A percentile compares a stretch with the other conserved stretches of the same genome.
These are phyloP conservation scores for Trebouxia gelatinosa DNA, from an alignment of 163 green algal genomes.

Conservation along the genomic window DNA sequence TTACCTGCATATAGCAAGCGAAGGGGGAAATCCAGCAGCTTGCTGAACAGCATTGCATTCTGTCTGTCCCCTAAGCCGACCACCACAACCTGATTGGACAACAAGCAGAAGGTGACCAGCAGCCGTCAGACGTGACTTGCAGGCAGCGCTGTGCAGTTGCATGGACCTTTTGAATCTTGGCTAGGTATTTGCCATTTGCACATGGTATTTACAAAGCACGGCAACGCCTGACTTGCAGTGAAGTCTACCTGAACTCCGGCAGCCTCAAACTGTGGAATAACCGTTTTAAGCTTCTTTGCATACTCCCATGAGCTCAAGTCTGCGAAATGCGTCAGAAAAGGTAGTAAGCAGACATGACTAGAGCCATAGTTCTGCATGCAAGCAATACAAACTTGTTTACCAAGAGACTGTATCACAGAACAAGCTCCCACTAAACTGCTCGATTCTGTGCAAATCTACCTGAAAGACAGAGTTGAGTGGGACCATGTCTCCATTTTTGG, in stretches of 20 bases:
- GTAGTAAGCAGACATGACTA: constrained; percentile 44
- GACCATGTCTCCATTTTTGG: constrained; percentile 24
- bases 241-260: constrained; percentile 32
- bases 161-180: too few relatives aligned
- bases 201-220: too few relatives aligned
- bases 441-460: neutral
- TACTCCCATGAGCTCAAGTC: constrained; percentile 83
- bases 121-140: too few relatives aligned
- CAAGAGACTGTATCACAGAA: neutral
- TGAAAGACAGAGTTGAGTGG: constrained; percentile 17
- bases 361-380: constrained; percentile 13
- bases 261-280: constrained; percentile 46
- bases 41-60: constrained; percentile 64
- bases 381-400: neutral
- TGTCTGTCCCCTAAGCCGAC: constrained; percentile 54
- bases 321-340: constrained; percentile 81
- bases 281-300: constrained; percentile 72
- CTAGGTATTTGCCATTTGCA: too few relatives aligned
- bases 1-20: constrained; percentile 67
- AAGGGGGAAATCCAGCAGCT: constrained; percentile 63
- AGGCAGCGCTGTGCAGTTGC: too few relatives aligned
- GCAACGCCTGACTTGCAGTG: neutral
- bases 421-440: neutral
- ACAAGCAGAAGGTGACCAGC: too few relatives aligned
- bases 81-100: constrained; percentile 54